phyloP scores from a whole-genome alignment of 1,139 yeast genomes.

The Debaryomycetaceae sp. region DNA sequence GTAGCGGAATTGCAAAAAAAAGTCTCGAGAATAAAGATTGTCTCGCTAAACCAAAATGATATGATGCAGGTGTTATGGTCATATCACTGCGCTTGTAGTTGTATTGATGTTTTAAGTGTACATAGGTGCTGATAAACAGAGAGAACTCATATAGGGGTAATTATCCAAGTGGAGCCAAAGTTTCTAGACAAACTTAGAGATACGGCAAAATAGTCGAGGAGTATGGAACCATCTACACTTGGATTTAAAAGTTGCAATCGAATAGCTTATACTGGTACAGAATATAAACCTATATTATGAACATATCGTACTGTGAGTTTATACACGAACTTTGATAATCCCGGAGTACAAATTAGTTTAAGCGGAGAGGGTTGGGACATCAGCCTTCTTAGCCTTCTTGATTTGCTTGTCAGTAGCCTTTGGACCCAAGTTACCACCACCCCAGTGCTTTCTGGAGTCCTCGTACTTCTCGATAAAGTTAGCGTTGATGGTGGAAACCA shows the following conservation, averaged over 20 bases:
- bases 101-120: too few relatives aligned
- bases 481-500: slow-evolving; percentile 80
- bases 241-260: neutral
- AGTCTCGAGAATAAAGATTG: too few relatives aligned
- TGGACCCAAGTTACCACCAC: slow-evolving; percentile 92
- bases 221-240: neutral
- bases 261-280: neutral
- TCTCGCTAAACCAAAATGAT: too few relatives aligned
- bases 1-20: too few relatives aligned
- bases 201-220: too few relatives aligned
- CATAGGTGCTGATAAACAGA: too few relatives aligned
- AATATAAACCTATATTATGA: neutral
- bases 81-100: too few relatives aligned
- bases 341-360: slow-evolving; percentile 1
- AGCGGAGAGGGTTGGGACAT: slow-evolving; percentile 8
- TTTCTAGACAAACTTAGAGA: too few relatives aligned
- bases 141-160: too few relatives aligned
- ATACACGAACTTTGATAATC: neutral
- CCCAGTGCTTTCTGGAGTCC: slow-evolving; percentile 92
- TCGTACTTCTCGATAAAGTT: slow-evolving; percentile 86
- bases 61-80: too few relatives aligned
- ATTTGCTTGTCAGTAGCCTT: slow-evolving; percentile 70
- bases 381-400: slow-evolving; percentile 34
- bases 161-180: too few relatives aligned
- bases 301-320: neutral